Percentiles rank a stretch among this genome's conserved stretches.
Evolutionary conservation across 2,329 filamentous ascomycete species (phyloP).

Genomic region (Neopestalotiopsis sp.): DNA sequence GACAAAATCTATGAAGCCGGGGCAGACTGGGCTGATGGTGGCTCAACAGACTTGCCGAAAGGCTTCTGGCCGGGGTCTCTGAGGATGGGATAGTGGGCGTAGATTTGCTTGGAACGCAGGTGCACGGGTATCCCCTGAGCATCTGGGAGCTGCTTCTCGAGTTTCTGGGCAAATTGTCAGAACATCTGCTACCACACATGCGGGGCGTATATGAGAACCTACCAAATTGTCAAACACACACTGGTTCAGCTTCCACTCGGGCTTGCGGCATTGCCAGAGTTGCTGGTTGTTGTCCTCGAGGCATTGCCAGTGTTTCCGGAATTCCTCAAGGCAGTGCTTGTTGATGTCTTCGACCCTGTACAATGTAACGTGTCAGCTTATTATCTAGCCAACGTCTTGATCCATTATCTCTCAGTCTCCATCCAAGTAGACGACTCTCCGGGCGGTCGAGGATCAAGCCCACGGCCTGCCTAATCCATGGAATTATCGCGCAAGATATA

Average conservation of each 20-base stretch:
- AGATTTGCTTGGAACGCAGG: slow-evolving; percentile 69
- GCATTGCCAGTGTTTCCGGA: slow-evolving; percentile 93
- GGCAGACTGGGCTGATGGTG: slow-evolving; percentile 34
- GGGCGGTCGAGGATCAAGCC: background rate
- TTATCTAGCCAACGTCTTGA: slow-evolving; percentile 21
- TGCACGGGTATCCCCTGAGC: slow-evolving; percentile 77
- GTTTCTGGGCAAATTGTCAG: slow-evolving; percentile 58
- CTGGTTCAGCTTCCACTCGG: slow-evolving; percentile 89
- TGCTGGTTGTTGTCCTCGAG: slow-evolving; percentile 98
- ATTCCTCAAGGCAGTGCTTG: slow-evolving; percentile 89
- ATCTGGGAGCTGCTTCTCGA: slow-evolving; percentile 82
- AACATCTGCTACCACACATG: background rate
- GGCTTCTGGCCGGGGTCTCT: slow-evolving; percentile 38
- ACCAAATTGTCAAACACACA: slow-evolving; percentile 97
- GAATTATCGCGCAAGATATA: too few relatives aligned
- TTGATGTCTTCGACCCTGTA: slow-evolving; percentile 91
- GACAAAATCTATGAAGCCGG: slow-evolving; percentile 7
- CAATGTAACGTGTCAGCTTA: slow-evolving; percentile 4
- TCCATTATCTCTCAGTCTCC: background rate
- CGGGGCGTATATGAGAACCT: slow-evolving; percentile 42
- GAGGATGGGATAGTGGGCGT: slow-evolving; percentile 56
- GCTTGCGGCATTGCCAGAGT: slow-evolving; percentile 90
- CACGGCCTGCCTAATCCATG: background rate
- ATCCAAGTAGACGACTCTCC: background rate
- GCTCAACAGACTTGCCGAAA: slow-evolving; percentile 35